These are phyloP conservation scores for Hypomontagnella monticulosa DNA, from an alignment of 495 filamentous ascomycete species.

Conservation along the genomic window DNA sequence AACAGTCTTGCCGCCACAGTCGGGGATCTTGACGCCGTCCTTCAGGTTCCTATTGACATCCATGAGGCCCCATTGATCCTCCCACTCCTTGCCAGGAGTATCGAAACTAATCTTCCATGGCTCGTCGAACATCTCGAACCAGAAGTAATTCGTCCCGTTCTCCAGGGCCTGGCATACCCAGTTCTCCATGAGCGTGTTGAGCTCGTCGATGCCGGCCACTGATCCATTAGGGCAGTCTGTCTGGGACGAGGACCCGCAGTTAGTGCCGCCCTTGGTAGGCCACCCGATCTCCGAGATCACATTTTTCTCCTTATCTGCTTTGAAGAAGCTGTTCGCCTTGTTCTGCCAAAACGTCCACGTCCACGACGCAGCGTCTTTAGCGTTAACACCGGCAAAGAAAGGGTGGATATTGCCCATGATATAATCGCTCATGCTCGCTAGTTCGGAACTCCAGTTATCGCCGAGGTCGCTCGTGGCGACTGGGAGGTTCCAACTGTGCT, in stretches of 20 bases:
- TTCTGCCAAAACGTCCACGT: slow-evolving; percentile 88
- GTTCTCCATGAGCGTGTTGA: slow-evolving; percentile 86
- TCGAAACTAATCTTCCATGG: slow-evolving; percentile 90
- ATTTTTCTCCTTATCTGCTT: slow-evolving; percentile 66
- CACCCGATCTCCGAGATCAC: slow-evolving; percentile 93
- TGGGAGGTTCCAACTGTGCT: slow-evolving; percentile 70
- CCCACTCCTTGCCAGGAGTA: slow-evolving; percentile 77
- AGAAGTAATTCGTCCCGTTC: slow-evolving; percentile 92
- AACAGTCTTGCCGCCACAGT: slow-evolving; percentile 81
- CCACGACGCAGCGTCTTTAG: slow-evolving; percentile 77
- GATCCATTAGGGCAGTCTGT: slow-evolving; percentile 67
- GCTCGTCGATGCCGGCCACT: slow-evolving; percentile 80
- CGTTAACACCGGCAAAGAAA: slow-evolving; percentile 87
- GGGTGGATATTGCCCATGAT: slow-evolving; percentile 98
- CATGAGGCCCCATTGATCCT: slow-evolving; percentile 96
- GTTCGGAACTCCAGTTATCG: slow-evolving; percentile 78
- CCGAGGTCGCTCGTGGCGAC: slow-evolving; percentile 93
- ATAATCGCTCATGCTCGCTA: slow-evolving; percentile 77
- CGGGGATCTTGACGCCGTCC: slow-evolving; percentile 83
- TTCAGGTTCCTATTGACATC: slow-evolving; percentile 88
- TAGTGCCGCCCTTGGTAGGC: slow-evolving; percentile 85
- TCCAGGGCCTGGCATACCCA: slow-evolving; percentile 84
- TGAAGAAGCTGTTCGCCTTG: slow-evolving; percentile 62
- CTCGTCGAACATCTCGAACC: slow-evolving; percentile 96
- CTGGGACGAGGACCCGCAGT: slow-evolving; percentile 68